Evolutionary conservation across 2,329 filamentous ascomycete genomes (phyloP), one percentile per base, ranked within the genome.

Genomic region (Lachnellula suecica): DNA sequence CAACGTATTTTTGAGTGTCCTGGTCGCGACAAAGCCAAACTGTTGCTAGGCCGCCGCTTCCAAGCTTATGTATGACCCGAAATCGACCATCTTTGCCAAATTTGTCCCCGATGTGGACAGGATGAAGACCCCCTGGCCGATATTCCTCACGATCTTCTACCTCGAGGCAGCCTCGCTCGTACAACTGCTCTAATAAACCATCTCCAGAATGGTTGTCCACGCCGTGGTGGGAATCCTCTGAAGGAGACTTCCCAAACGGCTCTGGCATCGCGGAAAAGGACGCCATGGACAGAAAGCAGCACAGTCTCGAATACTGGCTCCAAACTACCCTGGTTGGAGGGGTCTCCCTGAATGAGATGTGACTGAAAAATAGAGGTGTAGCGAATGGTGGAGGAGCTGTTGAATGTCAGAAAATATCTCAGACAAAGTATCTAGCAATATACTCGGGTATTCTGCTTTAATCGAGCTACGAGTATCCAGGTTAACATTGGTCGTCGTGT

Each of bases 21-120:
- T 42, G 34, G 46, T 54, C 51, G 19, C 47, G 42, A 50, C 51
- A 54, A 49, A 65, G 59, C 63, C 63, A 65, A 24, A 66, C 61
- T 2, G 57, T 63, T 27, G 53, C 55, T 20, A 54, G 60, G 1
- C 58, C 58, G 15, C 63, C 63, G 19, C 44, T 45, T 6, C 62
- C 63, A 19, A 63, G 59, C 49, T 63, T 65, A 43, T 63, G 53
- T 17, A 62, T 38, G 46, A 64, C 54, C 10, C 49, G 49, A 43
- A 59, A 64, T 35, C 59, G 57, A 22, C 37, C 48, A 25, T 4
- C 51, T 23, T 22, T 23, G 2, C 50, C 27, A 17, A 62, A 53
- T 1, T 19, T 47, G 27, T 64, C 60, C 10, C 59, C 59, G 31
- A 64, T 47, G 38, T 59, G 53, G 27, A 65, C 50, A 25, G 62